Evolutionary conservation across 768 basidiomycete species (phyloP), one percentile per base, ranked within the genome.

Genomic region (Termitomyces sp.): DNA sequence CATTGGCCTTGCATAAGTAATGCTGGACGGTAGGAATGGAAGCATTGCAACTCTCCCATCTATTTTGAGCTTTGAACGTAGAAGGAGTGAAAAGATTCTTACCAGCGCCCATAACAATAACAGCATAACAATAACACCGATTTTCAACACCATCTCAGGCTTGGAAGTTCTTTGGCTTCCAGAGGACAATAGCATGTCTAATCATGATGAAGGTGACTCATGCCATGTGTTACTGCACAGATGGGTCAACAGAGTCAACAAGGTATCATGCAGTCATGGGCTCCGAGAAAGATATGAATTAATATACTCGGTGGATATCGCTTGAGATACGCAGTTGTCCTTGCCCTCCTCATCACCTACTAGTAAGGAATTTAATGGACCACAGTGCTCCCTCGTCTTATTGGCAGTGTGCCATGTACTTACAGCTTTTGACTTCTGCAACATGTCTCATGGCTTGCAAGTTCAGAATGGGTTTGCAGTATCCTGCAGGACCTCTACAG

Each of bases 321-420:
- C 80, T 97, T 98, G 56, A 98, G 96, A 17, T 97, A 82, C 9
- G 80, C 86, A 25, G 70, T 98, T 99, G 73, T 96, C 94, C 57
- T 73, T 83, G 3, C 83, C 83, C 11, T 83, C 83, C 11, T 62
- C 67, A 72, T 98, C 95, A 5, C 91, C 91, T 36, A 94, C 4
- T 34, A 25, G 25, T 25, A 25, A 78, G 2, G 79, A 74, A 1
- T 69, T 69, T 50, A 98, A 78, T 4, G 94, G 88, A 0, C 97
- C 97, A 32, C 83, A 77, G 63, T 90, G 77, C 50, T 88, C 85
- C 59, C 83, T 83, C 89, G 98, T 89, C 79, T 99, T 99, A 73
- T 90, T 92, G 36, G 97, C 97, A 0, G 97, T 98, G 48, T 95
- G 81, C 97, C 97, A 99, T 0, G 97, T 97, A 56, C 97, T 4